These are phyloP conservation scores for Afroboletus lepidellus DNA, from an alignment of 1,284 basidiomycete genomes.

Conservation along the genomic window DNA sequence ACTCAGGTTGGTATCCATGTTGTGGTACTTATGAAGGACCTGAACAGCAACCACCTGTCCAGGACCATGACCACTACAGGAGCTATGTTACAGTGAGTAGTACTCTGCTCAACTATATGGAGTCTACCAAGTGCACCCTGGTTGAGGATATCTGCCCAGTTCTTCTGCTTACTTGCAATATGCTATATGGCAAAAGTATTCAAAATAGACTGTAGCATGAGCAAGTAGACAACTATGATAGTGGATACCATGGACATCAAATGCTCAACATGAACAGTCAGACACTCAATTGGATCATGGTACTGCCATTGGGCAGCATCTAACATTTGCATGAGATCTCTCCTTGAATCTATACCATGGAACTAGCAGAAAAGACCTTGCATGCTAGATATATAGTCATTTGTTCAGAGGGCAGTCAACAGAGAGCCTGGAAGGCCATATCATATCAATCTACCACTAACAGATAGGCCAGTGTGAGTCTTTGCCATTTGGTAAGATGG, in stretches of 20 bases:
- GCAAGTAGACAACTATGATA: slow-evolving; percentile 70
- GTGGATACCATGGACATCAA: slow-evolving; percentile 58
- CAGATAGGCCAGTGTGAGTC: slow-evolving; percentile 79
- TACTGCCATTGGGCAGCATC: no score
- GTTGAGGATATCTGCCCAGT: slow-evolving; percentile 96
- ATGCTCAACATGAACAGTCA: slow-evolving; percentile 61
- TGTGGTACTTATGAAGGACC: slow-evolving; percentile 98
- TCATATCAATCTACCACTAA: slow-evolving; percentile 82
- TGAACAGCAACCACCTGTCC: slow-evolving; percentile 99
- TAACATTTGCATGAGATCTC: neutral
- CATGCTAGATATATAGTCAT: slow-evolving; percentile 74
- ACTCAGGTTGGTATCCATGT: slow-evolving; percentile 95
- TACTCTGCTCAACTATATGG: slow-evolving; percentile 95
- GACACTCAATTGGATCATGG: no score
- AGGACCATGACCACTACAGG: slow-evolving; percentile 98
- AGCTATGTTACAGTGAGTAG: slow-evolving; percentile 90
- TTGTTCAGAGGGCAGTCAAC: slow-evolving; percentile 64
- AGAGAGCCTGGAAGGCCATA: slow-evolving; percentile 67
- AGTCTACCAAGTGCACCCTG: slow-evolving; percentile 82
- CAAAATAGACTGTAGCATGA: slow-evolving; percentile 96
- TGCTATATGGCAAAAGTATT: slow-evolving; percentile 96
- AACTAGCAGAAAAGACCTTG: slow-evolving; percentile 38
- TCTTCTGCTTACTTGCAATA: slow-evolving; percentile 92
- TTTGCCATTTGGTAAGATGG: slow-evolving; percentile 83
- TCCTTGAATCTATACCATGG: slow-evolving; percentile 16